A percentile compares a stretch with the other conserved stretches of the same genome.
These are phyloP conservation scores for Pythium aphanidermatum DNA, from an alignment of 352 stramenopile species.

Conservation along the genomic window DNA sequence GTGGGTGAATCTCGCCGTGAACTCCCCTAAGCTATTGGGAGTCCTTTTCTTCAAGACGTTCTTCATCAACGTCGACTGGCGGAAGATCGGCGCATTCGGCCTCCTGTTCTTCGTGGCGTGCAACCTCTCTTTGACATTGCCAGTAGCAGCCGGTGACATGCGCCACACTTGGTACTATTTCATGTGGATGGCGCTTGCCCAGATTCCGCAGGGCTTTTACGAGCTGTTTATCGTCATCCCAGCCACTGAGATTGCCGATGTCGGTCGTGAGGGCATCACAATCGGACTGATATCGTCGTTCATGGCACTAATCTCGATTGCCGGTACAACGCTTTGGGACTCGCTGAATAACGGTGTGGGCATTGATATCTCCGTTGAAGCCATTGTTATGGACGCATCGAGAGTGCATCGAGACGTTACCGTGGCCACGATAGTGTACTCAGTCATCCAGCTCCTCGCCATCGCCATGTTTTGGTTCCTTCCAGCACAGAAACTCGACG, in stretches of 20 bases:
- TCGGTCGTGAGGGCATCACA: constrained; percentile 14
- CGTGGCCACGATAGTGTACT: constrained; percentile 1
- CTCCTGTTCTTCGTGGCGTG: constrained; percentile 1
- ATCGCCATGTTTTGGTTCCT: constrained; percentile 11
- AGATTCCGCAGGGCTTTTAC: constrained; percentile 10
- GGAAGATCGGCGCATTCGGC: constrained; percentile 8
- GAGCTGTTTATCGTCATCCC: constrained; percentile 12
- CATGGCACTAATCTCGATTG: constrained; percentile 11
- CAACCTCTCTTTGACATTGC: constrained; percentile 3
- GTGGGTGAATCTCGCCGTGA: not conserved
- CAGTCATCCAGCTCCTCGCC: constrained; percentile 1
- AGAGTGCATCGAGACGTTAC: constrained; percentile 1
- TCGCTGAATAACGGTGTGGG: constrained; percentile 5
- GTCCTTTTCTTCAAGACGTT: constrained; percentile 13
- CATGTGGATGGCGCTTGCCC: not conserved
- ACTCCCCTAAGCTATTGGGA: constrained; percentile 5
- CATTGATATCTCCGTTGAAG: constrained; percentile 1
- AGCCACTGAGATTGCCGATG: constrained; percentile 14
- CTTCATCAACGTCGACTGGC: constrained; percentile 18
- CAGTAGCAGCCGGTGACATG: not conserved
- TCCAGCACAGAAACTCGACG: constrained; percentile 22
- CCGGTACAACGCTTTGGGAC: constrained; percentile 5
- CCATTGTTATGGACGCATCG: constrained; percentile 6
- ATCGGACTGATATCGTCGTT: constrained; percentile 19
- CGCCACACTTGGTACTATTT: constrained; percentile 5